phyloP scores from a whole-genome alignment of 2,329 filamentous ascomycete species.

The Septoria linicola region DNA sequence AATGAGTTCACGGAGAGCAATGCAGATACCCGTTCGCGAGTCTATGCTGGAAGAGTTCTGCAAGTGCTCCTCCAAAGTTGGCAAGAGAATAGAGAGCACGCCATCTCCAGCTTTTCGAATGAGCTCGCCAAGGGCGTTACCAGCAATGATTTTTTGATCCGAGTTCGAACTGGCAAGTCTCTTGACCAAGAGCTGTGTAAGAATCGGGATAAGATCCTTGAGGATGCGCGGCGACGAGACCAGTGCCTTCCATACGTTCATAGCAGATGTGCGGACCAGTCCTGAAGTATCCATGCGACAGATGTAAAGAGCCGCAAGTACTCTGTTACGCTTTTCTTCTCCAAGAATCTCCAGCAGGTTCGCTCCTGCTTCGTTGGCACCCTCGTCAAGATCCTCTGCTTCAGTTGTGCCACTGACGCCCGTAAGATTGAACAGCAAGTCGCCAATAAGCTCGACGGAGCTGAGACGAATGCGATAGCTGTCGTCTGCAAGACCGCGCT shows the following conservation, averaged over 20 bases:
- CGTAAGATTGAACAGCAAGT: conserved; percentile 94
- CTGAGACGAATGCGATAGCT: conserved; percentile 97
- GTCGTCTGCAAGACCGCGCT: conserved; percentile 94
- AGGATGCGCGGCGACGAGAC: conserved; percentile 88
- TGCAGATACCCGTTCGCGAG: conserved; percentile 94
- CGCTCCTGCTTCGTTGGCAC: conserved; percentile 79
- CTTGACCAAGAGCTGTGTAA: conserved; percentile 91
- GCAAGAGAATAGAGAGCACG: conserved; percentile 81
- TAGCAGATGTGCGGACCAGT: conserved; percentile 82
- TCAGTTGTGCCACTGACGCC: conserved; percentile 81
- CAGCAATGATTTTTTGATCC: conserved; percentile 98
- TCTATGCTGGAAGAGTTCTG: conserved; percentile 86
- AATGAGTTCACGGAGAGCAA: conserved; percentile 91
- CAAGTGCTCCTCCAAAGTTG: conserved; percentile 87
- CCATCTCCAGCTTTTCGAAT: conserved; percentile 96
- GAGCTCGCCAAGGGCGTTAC: conserved; percentile 92
- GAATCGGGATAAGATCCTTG: conserved; percentile 90
- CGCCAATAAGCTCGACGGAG: conserved; percentile 94
- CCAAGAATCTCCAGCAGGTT: conserved; percentile 94
- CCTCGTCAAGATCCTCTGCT: conserved; percentile 75
- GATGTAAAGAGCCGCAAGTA: conserved; percentile 94
- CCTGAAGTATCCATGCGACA: conserved; percentile 96
- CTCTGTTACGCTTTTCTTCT: conserved; percentile 94
- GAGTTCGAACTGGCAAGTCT: conserved; percentile 93
- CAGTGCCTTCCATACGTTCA: conserved; percentile 94